A percentile compares a stretch with the other conserved stretches of the same genome.
Conservation (phyloP, 371 early-diverging fungal species). For the Mortierella sp. region DNA sequence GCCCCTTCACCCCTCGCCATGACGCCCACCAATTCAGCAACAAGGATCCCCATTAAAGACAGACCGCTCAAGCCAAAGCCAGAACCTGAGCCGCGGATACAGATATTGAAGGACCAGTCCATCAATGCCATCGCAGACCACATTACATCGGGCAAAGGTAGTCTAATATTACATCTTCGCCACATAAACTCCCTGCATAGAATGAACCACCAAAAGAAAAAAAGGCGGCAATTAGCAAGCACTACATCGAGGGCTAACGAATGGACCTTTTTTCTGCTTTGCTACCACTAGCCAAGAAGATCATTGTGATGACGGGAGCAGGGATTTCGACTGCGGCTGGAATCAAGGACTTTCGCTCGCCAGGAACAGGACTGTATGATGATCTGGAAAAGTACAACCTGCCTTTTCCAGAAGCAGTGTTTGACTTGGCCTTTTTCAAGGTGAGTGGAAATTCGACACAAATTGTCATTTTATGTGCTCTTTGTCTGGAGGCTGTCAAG, state of each 20-base stretch:
- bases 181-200: not conserved
- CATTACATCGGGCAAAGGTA: constrained; percentile 66
- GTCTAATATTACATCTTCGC: not conserved
- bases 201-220: not conserved
- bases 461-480: not conserved
- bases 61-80: constrained; percentile 40
- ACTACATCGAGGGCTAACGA: not conserved
- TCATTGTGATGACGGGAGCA: constrained; percentile 95
- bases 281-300: constrained; percentile 71
- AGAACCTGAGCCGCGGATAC: constrained; percentile 46
- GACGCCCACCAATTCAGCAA: constrained; percentile 23
- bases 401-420: constrained; percentile 96
- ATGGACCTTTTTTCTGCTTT: not conserved
- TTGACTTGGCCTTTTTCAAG: constrained; percentile 90
- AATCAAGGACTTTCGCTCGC: constrained; percentile 93
- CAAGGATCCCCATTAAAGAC: constrained; percentile 31
- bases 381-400: constrained; percentile 90
- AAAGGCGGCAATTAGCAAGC: not conserved
- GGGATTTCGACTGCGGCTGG: constrained; percentile 97
- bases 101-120: constrained; percentile 51
- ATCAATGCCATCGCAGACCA: constrained; percentile 70
- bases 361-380: constrained; percentile 93
- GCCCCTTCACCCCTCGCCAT: constrained; percentile 2
- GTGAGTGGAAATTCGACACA: constrained; percentile 47
- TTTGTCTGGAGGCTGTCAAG: too few relatives aligned